These are phyloP conservation scores for Elongisporangium senticosum DNA, from an alignment of 352 stramenopile species.

Conservation along the genomic window DNA sequence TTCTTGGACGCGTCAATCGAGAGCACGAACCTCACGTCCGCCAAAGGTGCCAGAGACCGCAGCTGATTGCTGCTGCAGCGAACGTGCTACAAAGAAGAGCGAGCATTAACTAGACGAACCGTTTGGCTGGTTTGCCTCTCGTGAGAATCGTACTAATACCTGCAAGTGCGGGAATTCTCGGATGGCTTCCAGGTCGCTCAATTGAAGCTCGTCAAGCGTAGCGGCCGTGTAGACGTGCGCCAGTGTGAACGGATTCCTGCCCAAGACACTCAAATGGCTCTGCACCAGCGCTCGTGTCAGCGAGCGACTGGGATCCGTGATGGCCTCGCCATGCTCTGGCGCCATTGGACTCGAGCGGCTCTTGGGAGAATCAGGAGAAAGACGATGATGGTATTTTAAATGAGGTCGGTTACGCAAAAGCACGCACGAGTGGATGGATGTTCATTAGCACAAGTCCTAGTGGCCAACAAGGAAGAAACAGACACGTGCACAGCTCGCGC, in stretches of 20 bases:
- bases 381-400: background rate
- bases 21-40: slow-evolving; percentile 44
- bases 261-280: slow-evolving; percentile 37
- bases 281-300: slow-evolving; percentile 30
- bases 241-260: slow-evolving; percentile 60
- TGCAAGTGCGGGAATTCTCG: slow-evolving; percentile 51
- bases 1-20: slow-evolving; percentile 58
- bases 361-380: background rate
- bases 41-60: slow-evolving; percentile 30
- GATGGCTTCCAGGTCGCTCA: slow-evolving; percentile 36
- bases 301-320: slow-evolving; percentile 2
- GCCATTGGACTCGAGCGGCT: background rate
- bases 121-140: background rate
- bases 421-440: background rate
- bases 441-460: background rate
- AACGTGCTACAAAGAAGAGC: slow-evolving; percentile 37
- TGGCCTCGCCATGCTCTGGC: background rate
- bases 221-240: slow-evolving; percentile 60
- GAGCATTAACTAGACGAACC: background rate
- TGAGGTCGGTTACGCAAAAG: background rate
- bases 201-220: slow-evolving; percentile 26
- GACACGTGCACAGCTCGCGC: background rate
- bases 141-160: slow-evolving; percentile 23
- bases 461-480: background rate
- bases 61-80: slow-evolving; percentile 48